Evolutionary conservation across 345 rosid species (phyloP).

Genomic region (Bruguiera gymnorhiza): DNA sequence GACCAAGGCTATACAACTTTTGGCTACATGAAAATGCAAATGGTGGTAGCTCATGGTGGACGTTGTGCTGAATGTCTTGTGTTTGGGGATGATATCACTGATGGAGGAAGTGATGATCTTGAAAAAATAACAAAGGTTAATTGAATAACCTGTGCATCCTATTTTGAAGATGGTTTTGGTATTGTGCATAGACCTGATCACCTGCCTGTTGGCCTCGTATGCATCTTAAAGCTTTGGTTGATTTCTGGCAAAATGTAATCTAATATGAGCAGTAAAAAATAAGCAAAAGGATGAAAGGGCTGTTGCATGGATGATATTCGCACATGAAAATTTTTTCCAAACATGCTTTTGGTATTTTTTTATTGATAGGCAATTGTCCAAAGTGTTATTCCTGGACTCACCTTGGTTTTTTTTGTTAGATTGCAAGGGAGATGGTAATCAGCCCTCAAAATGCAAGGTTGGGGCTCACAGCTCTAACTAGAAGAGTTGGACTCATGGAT

Average conservation of each 20-base stretch:
- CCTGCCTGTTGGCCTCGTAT: background rate
- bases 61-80: constrained; percentile 87
- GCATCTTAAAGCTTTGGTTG: background rate
- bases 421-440: constrained; percentile 97
- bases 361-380: constrained; percentile 1
- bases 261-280: background rate
- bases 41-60: constrained; percentile 98
- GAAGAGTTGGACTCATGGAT: constrained; percentile 73
- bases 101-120: constrained; percentile 93
- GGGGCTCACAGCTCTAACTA: constrained; percentile 69
- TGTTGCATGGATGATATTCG: background rate
- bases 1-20: constrained; percentile 95
- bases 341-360: background rate
- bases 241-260: background rate
- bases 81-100: constrained; percentile 80
- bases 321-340: background rate
- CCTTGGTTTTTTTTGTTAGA: constrained; percentile 41
- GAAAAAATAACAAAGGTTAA: constrained; percentile 86
- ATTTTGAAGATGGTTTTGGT: background rate
- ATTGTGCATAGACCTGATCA: background rate
- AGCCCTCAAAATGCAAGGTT: constrained; percentile 85
- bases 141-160: background rate
- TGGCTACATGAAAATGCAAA: constrained; percentile 99
- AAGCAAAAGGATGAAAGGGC: background rate
- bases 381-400: background rate